Base-by-base conservation (phyloP, 108 stramenopile genomes). In the Seminavis robusta region DNA sequence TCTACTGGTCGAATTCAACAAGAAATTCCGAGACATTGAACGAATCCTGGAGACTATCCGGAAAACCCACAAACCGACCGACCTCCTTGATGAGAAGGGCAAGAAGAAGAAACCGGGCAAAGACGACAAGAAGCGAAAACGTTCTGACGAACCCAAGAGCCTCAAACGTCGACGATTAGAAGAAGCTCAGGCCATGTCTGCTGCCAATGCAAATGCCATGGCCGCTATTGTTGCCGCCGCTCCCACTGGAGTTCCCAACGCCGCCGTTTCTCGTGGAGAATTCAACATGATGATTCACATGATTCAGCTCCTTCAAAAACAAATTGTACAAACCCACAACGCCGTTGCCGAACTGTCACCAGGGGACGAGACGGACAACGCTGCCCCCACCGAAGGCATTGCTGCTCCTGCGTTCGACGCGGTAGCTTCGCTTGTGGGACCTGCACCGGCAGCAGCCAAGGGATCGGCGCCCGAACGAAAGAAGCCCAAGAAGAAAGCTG, bases 1-100 rank as follows among this genome's bases (percentile, higher is more conserved):
- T 62, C 63, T 98, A 33, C 60, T 80, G 8, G 58, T 70, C 19
- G 49, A 77, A 32, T 94, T 94, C 72, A 86, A 85, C 47, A 56
- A 68, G 31, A 89, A 85, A 52, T 88, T 74, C 52, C 67, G 77
- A n/a, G 72, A 81, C 44, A 69, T 88, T 46, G 94, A 94, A 63
- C 63, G 79, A 33, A 48, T 61, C 21, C 37, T 77, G 7, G 65
- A 79, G 36, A 74, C 45, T 44, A 45, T 81, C 4, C 65, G 78
- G 43, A 67, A 69, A 48, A 61, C 51, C 37, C 76, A 79, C 11
- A 75, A 79, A 41, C n/a, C n/a, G n/a, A n/a, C n/a, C n/a, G 71
- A 78, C 4, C 87, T 81, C 42, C 30, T 67, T 0, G 52, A 76
- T 27, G 71, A 76, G 31, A n/a, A n/a, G n/a, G n/a, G n/a, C n/a